Conservation (phyloP, 192 early-diverging fungal genomes). For the Lunasporangiospora selenospora region DNA sequence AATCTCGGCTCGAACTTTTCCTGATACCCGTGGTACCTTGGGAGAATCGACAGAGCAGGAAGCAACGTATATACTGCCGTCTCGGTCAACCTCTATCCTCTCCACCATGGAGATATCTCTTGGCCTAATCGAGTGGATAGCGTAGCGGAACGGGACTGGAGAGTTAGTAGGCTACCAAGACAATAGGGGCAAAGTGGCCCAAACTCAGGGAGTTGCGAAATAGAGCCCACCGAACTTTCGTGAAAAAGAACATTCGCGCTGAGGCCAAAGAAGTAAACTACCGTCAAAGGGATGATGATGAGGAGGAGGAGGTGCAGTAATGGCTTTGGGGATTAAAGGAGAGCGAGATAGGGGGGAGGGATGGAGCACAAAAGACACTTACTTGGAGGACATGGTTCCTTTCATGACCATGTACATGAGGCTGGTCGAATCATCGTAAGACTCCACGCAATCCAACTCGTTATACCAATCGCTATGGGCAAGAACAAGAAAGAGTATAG, state of each 20-base stretch:
- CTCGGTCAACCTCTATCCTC: slow-evolving; percentile 49
- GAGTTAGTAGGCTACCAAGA: too few relatives aligned
- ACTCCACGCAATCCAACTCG: slow-evolving; percentile 38
- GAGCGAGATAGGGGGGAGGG: background rate
- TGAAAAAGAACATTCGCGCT: too few relatives aligned
- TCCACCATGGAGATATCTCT: slow-evolving; percentile 43
- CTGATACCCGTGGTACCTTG: slow-evolving; percentile 50
- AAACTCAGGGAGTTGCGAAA: too few relatives aligned
- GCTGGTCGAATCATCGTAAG: slow-evolving; percentile 31
- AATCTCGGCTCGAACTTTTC: slow-evolving; percentile 50
- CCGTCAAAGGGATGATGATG: background rate
- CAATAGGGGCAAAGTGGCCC: too few relatives aligned
- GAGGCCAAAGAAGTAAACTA: background rate
- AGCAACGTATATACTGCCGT: slow-evolving; percentile 58
- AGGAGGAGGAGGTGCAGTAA: background rate
- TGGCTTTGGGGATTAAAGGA: background rate
- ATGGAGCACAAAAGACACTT: slow-evolving; percentile 7
- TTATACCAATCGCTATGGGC: slow-evolving; percentile 43
- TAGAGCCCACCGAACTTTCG: too few relatives aligned
- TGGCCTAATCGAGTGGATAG: too few relatives aligned
- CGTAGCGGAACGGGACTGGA: too few relatives aligned
- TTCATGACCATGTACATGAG: slow-evolving; percentile 50
- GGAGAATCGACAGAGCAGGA: slow-evolving; percentile 53
- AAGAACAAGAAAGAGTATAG: background rate
- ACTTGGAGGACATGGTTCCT: slow-evolving; percentile 36